Percentiles rank a stretch among this genome's conserved stretches.
These are phyloP conservation scores for Phlebiopsis gigantea DNA, from an alignment of 768 basidiomycete species.

Conservation along the genomic window DNA sequence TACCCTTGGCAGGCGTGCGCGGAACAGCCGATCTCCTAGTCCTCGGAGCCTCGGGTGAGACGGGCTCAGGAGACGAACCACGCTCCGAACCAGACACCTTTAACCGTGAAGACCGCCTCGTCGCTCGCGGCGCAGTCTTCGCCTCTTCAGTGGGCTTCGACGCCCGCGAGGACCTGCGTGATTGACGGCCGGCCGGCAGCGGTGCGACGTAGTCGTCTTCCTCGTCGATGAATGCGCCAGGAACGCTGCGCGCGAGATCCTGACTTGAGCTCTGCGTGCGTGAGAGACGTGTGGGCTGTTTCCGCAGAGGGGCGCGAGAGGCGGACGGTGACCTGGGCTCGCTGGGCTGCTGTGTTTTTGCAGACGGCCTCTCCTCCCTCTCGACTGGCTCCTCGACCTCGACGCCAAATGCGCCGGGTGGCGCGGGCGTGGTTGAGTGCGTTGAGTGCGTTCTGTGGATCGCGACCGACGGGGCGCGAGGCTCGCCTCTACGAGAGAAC, in stretches of 20 bases:
- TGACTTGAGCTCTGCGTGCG: constrained; percentile 6
- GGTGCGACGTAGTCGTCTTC: constrained; percentile 26
- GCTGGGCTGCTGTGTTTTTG: constrained; percentile 3
- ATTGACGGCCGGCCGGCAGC: constrained; percentile 16
- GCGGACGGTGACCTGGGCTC: constrained; percentile 5
- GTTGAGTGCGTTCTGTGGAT: too few species aligned
- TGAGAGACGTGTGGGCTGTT: constrained; percentile 1
- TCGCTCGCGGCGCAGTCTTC: constrained; percentile 22
- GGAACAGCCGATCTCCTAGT: neutral
- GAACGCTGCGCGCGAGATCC: constrained; percentile 22
- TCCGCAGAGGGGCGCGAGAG: neutral
- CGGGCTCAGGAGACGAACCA: constrained; percentile 7
- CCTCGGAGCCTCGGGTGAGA: neutral
- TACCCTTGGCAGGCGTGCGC: neutral
- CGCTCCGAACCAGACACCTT: constrained; percentile 2
- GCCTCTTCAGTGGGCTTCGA: constrained; percentile 10
- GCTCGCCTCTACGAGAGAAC: constrained; percentile 21
- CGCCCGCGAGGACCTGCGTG: constrained; percentile 17
- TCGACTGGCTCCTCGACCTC: constrained; percentile 5
- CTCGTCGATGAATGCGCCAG: constrained; percentile 27
- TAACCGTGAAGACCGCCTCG: constrained; percentile 27
- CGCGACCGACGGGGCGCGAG: too few species aligned
- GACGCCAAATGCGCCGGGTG: constrained; percentile 2
- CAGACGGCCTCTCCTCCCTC: constrained; percentile 6
- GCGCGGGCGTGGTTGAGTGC: constrained; percentile 3